A percentile compares a stretch with the other conserved stretches of the same genome.
phyloP scores from a whole-genome alignment of 148 eudicot genomes.

The Rhododendron ferrugineum region DNA sequence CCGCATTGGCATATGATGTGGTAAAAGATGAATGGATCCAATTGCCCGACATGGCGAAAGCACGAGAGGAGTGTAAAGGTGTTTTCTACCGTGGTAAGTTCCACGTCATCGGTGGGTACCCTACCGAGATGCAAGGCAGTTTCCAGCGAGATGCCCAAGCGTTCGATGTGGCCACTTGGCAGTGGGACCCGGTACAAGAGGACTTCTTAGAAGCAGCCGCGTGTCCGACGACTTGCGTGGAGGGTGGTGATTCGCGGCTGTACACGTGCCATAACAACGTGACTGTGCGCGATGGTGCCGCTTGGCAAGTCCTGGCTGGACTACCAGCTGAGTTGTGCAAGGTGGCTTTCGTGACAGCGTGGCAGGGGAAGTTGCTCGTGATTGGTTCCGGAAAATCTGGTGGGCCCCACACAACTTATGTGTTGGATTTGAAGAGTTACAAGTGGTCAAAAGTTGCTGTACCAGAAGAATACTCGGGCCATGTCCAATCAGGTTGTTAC shows the following conservation, averaged over 20 bases:
- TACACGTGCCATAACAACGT: constrained; percentile 31
- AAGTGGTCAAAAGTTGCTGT: constrained; percentile 45
- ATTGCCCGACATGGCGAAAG: constrained; percentile 57
- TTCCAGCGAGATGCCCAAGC: constrained; percentile 47
- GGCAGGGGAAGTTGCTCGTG: constrained; percentile 42
- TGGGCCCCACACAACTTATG: constrained; percentile 28
- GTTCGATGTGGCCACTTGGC: constrained; percentile 41
- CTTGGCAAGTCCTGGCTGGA: constrained; percentile 45
- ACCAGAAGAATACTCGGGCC: constrained; percentile 45
- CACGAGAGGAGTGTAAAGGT: constrained; percentile 66
- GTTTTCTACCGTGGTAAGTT: constrained; percentile 49
- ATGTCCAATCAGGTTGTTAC: constrained; percentile 68
- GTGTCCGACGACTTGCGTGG: constrained; percentile 31
- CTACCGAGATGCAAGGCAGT: constrained; percentile 52
- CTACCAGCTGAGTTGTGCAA: constrained; percentile 35
- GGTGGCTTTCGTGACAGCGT: constrained; percentile 25
- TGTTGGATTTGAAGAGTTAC: constrained; percentile 40
- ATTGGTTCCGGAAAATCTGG: constrained; percentile 43
- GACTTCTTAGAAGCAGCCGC: constrained; percentile 29
- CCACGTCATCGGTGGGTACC: constrained; percentile 79
- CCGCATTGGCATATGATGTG: constrained; percentile 59
- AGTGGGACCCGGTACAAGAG: constrained; percentile 50
- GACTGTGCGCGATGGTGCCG: constrained; percentile 19
- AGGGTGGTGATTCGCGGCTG: constrained; percentile 23
- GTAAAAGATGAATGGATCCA: constrained; percentile 44